Evolutionary conservation across 192 early-diverging fungal species (phyloP).

Genomic region (Backusella sp.): DNA sequence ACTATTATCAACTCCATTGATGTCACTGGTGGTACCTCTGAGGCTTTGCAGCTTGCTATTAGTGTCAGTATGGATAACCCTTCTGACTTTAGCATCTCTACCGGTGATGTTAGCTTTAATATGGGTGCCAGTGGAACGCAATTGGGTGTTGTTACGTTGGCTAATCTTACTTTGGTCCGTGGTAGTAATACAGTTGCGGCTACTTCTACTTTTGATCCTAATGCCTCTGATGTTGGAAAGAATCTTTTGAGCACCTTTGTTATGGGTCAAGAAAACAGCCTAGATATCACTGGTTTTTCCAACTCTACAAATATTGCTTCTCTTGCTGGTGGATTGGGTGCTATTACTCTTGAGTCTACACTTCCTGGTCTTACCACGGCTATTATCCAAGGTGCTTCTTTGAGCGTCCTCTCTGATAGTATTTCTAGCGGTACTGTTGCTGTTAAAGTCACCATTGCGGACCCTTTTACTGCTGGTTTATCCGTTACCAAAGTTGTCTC

Average conservation of each 20-base stretch:
- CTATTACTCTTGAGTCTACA: conserved; percentile 37
- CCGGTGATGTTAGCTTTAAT: conserved; percentile 50
- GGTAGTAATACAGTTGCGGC: conserved; percentile 42
- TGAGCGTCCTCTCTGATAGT: conserved; percentile 44
- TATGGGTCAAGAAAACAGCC: conserved; percentile 39
- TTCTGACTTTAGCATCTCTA: conserved; percentile 42
- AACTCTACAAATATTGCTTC: conserved; percentile 47
- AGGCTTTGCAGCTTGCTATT: conserved; percentile 42
- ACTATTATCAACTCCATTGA: conserved; percentile 51
- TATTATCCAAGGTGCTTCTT: conserved; percentile 39
- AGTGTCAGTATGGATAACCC: conserved; percentile 44
- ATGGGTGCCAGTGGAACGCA: conserved; percentile 41
- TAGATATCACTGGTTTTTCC: conserved; percentile 40
- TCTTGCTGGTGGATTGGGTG: conserved; percentile 43
- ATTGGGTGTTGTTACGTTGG: conserved; percentile 48
- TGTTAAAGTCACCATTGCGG: conserved; percentile 46
- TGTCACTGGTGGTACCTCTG: conserved; percentile 50
- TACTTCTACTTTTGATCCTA: conserved; percentile 47
- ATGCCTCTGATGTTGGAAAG: conserved; percentile 39
- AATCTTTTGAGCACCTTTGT: conserved; percentile 50
- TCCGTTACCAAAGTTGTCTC: conserved; percentile 47
- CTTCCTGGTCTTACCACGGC: conserved; percentile 48
- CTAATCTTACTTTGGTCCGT: conserved; percentile 43
- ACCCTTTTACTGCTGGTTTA: conserved; percentile 53
- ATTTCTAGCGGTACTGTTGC: conserved; percentile 41